Base-by-base conservation (phyloP, 2,329 filamentous ascomycete genomes). In the Aspergillus chevalieri region DNA sequence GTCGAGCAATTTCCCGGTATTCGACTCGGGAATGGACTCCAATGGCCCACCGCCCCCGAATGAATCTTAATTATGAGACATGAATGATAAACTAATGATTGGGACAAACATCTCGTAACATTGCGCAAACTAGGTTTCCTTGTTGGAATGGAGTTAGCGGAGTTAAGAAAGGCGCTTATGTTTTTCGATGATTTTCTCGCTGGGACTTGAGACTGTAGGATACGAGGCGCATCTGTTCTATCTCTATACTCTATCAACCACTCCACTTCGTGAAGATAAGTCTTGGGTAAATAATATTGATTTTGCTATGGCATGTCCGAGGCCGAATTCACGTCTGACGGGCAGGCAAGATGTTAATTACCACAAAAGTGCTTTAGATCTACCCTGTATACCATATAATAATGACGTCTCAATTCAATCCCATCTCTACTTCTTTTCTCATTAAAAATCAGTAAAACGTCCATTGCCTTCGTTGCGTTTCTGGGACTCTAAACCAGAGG, bases 1-100 rank as follows among this genome's bases (percentile, higher is more conserved):
- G 63, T 69, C 68, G 12, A 62, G 62, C 15, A 68, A 65, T 48
- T 65, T 69, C 39, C 66, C 67, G 17, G 57, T 61, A 8, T 68
- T 70, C 45, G 67, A 66, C 38, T 47, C 54, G 30, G 54, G 55
- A 17, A 55, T 53, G 47, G 54, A 56, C 33, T 50, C 55, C 28
- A 54, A 58, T 42, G 57, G 56, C 6, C 58, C 58, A 30, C 58
- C 58, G 26, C 57, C 56, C 24, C 58, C 57, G 17, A 57, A 52
- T 50, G 57, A 54, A 36, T 54, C 59, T 51, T 67, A 52, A 64
- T 57, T 39, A 57, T 55, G 51, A 38, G 47, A 52, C 42, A 59
- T 51, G 48, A 54, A 49, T 39, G 45, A 28, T 38, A 7, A 28
- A 45, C 28, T 46, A 30, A 42, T 44, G 46, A 51, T 49, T 50